phyloP scores from a whole-genome alignment of 2,329 filamentous ascomycete species.

The Colletotrichum zoysiae region DNA sequence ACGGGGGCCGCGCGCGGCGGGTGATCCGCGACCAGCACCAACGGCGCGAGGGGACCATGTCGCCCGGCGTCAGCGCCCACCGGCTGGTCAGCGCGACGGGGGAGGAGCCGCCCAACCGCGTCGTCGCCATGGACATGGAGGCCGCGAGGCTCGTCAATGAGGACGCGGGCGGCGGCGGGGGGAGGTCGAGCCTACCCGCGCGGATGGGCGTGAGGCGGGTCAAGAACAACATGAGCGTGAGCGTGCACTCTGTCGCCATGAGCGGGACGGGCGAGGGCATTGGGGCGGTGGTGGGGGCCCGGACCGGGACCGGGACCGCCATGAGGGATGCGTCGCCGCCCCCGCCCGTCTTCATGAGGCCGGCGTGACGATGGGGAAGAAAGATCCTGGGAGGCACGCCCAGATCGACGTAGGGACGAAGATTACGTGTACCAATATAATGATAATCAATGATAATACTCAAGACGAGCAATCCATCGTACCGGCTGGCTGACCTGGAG shows the following conservation, averaged over 20 bases:
- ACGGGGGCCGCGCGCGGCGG: constrained; percentile 1
- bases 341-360: not conserved
- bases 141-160: constrained; percentile 14
- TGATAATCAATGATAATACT: constrained; percentile 30
- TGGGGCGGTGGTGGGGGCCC: not conserved
- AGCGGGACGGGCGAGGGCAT: constrained; percentile 1
- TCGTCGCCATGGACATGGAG: constrained; percentile 14
- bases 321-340: constrained; percentile 13
- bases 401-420: not conserved
- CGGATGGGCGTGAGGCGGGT: constrained; percentile 23
- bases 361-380: constrained; percentile 4
- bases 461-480: not conserved
- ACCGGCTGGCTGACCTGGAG: not conserved
- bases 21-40: not conserved
- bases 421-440: not conserved
- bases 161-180: not conserved
- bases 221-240: constrained; percentile 15
- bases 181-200: constrained; percentile 1
- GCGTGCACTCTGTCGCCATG: constrained; percentile 14
- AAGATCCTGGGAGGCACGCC: not conserved
- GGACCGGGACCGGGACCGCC: not conserved
- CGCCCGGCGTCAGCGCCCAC: constrained; percentile 3
- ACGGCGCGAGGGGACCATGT: not conserved
- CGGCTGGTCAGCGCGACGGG: not conserved
- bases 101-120: not conserved